A percentile compares a stretch with the other conserved stretches of the same genome.
Evolutionary conservation across 225 moss, liverwort and hornwort genomes (phyloP).

Genomic region (Antitrichia curtipendula): DNA sequence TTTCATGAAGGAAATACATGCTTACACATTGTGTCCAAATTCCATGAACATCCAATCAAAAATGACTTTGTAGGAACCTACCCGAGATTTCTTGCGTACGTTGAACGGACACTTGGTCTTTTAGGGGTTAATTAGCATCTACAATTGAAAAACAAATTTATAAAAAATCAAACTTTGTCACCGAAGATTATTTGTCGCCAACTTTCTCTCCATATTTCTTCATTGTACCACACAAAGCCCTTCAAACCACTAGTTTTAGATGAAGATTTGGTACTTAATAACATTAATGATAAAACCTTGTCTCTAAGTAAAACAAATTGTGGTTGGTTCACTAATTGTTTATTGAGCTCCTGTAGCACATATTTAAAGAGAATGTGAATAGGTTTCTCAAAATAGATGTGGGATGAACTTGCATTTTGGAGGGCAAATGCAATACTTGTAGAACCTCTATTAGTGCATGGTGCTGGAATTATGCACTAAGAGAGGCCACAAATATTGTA

Average conservation of each 20-base stretch:
- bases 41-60: too few species aligned
- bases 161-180: fast-evolving
- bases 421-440: neutral
- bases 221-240: neutral
- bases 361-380: neutral
- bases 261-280: neutral
- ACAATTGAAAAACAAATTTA: fast-evolving
- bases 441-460: too few species aligned
- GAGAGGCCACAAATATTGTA: too few species aligned
- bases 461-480: too few species aligned
- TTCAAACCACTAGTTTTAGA: too few species aligned
- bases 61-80: too few species aligned
- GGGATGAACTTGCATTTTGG: fast-evolving
- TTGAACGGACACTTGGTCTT: too few species aligned
- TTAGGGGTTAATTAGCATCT: too few species aligned
- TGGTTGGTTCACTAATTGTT: neutral
- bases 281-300: neutral
- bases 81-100: too few species aligned
- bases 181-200: neutral
- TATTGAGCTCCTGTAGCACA: fast-evolving
- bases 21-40: too few species aligned
- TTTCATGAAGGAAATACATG: too few species aligned
- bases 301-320: neutral
- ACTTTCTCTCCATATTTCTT: neutral
- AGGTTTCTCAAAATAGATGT: neutral